Evolutionary conservation across 2,329 filamentous ascomycete species (phyloP).

Genomic region (Curvularia eragrostidis): DNA sequence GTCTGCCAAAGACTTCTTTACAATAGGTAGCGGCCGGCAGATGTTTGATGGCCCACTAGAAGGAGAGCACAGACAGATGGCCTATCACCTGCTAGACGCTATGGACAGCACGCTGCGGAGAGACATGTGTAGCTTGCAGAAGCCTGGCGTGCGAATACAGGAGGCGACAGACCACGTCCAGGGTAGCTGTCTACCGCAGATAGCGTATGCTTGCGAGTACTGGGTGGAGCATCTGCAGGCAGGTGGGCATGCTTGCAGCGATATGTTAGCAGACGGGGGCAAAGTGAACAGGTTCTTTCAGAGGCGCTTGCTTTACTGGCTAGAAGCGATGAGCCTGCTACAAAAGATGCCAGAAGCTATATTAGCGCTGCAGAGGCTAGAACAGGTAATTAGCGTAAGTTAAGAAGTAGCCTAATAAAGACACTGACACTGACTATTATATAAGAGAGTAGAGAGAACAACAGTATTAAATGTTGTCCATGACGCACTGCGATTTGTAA

Average conservation of each 20-base stretch:
- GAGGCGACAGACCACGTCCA: neutral
- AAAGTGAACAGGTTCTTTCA: slow-evolving; percentile 15
- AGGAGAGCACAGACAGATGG: slow-evolving; percentile 16
- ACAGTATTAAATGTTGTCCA: no score
- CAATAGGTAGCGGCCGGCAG: neutral
- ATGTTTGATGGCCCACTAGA: slow-evolving; percentile 26
- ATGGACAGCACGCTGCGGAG: slow-evolving; percentile 27
- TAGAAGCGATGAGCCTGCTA: slow-evolving; percentile 20
- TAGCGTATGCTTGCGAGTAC: slow-evolving; percentile 40
- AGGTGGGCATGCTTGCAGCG: slow-evolving; percentile 6
- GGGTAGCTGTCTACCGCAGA: slow-evolving; percentile 6
- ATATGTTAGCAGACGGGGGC: slow-evolving; percentile 14
- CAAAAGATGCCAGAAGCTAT: slow-evolving; percentile 17
- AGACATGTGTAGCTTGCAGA: slow-evolving; percentile 32
- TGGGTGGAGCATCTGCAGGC: slow-evolving; percentile 47
- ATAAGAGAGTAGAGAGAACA: neutral
- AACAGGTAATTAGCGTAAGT: neutral
- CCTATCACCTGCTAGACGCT: slow-evolving; percentile 38
- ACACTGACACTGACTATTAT: neutral
- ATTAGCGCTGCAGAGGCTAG: slow-evolving; percentile 7
- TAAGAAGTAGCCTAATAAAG: neutral
- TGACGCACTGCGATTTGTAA: no score
- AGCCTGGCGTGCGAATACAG: slow-evolving; percentile 2
- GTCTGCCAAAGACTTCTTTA: no score
- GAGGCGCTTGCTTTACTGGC: slow-evolving; percentile 15